Evolutionary conservation across 1,284 basidiomycete genomes (phyloP).

Genomic region (Cryptococcus sp.): DNA sequence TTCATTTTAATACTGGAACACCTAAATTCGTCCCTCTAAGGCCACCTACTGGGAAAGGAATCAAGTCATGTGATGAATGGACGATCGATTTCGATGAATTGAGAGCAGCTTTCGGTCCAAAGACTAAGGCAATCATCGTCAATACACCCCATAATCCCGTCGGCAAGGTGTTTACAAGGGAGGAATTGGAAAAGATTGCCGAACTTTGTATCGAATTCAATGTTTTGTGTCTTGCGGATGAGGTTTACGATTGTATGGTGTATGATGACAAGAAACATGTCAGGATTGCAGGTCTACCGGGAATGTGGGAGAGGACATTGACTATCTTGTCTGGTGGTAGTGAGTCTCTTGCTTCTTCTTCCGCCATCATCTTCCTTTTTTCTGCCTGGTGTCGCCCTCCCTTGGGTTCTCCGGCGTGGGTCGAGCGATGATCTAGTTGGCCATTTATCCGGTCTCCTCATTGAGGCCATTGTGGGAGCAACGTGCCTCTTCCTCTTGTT

Average conservation of each 20-base stretch:
- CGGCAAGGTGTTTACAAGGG: constrained; percentile 84
- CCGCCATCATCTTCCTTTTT: no score
- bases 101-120: constrained; percentile 72
- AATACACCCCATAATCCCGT: constrained; percentile 97
- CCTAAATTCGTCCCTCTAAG: constrained; percentile 94
- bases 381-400: constrained; percentile 4
- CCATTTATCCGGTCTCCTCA: no score
- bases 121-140: constrained; percentile 86
- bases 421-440: no score
- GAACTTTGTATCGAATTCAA: constrained; percentile 86
- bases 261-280: constrained; percentile 85
- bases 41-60: constrained; percentile 61
- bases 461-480: no score
- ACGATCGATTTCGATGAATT: constrained; percentile 80
- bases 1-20: constrained; percentile 87
- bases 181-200: constrained; percentile 80
- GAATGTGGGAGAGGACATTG: constrained; percentile 96
- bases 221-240: constrained; percentile 88
- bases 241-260: constrained; percentile 97
- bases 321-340: constrained; percentile 77
- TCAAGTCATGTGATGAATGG: constrained; percentile 70
- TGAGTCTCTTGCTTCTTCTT: constrained; percentile 47
- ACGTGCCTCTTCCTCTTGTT: no score
- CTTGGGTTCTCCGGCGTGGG: neutral
- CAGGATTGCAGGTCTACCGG: constrained; percentile 83